Conservation (phyloP, 768 basidiomycete genomes). For the Cystofilobasidium bisporidii region DNA sequence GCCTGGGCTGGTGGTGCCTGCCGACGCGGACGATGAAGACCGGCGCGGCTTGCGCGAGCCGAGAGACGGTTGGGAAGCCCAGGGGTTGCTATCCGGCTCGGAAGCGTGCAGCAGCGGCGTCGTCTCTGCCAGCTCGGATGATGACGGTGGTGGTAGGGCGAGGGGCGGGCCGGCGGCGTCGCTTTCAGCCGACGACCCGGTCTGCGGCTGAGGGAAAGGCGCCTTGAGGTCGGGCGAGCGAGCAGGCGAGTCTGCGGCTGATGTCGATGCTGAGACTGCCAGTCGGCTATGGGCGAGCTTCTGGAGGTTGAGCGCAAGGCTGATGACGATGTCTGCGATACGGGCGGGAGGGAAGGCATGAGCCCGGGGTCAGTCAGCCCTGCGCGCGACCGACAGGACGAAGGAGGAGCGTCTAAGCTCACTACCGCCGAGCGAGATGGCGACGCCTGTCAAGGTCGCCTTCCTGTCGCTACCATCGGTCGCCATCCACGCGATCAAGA, state of each 20-base stretch:
- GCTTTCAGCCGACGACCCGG: too few relatives aligned
- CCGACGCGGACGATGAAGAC: too few relatives aligned
- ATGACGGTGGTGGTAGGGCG: too few relatives aligned
- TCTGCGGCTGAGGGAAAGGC: not conserved
- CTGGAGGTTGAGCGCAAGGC: conserved; percentile 81
- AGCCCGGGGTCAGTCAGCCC: not conserved
- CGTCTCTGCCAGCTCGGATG: too few relatives aligned
- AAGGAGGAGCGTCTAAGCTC: too few relatives aligned
- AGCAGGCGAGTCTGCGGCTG: conserved; percentile 9
- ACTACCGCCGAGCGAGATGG: conserved; percentile 67
- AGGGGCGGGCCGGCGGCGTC: too few relatives aligned
- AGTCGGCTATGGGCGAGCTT: conserved; percentile 77
- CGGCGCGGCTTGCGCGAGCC: not conserved
- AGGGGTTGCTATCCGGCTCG: conserved; percentile 10
- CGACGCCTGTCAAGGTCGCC: conserved; percentile 56
- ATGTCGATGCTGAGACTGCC: conserved; percentile 31
- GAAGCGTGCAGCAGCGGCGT: not conserved
- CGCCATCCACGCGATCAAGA: too few relatives aligned
- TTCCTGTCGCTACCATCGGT: conserved; percentile 3
- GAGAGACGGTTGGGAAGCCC: not conserved
- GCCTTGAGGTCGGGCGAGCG: not conserved
- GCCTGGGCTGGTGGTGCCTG: too few relatives aligned
- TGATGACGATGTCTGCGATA: conserved; percentile 58
- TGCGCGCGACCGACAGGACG: not conserved
- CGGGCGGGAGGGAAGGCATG: not conserved